Base-by-base conservation (phyloP, 306 rosid genomes). In the Vigna reflexopilosa region DNA sequence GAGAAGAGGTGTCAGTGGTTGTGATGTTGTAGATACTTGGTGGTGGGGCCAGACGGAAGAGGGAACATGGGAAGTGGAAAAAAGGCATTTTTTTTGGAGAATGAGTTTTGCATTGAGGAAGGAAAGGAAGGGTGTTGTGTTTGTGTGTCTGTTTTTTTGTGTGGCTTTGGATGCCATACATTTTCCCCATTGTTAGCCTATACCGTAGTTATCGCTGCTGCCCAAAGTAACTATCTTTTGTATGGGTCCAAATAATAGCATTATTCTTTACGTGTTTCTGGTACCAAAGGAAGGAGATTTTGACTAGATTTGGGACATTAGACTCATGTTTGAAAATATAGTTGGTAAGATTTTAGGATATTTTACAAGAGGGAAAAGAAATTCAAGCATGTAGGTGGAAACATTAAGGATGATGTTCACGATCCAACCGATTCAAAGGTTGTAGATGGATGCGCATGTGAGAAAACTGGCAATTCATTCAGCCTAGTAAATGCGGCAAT, bases 121-220 rank as follows among this genome's bases (percentile, higher is more conserved):
- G 76, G 38, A 34, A 34, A 34, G 38, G 38, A 34, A 26, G 76
- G 72, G 78, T 77, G 49, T 42, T 80, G 83, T 77, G 84, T 30
- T 86, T 65, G 72, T 71, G 81, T 79, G 26, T 77, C 22, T 72
- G 81, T 76, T 78, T 65, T 19, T 78, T 78, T 65, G 19, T 30
- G 71, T 72, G 81, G 68, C 81, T 47, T 68, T 73, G 57, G 78
- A 81, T 82, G 74, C 91, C 97, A 73, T 78, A 66, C 89, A 81
- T 75, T 79, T 68, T 52, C 93, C 96, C 81, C 65, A 67, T 16
- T 67, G 84, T 66, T 45, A 54, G 97, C 87, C 91, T 85, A 80
- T 15, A 72, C 44, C 88, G 84, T 85, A 78, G 94, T 86, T 68
- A 20, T 83, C 81, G 77, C 42, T 74, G 22, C 20, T 66, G 67